These are phyloP conservation scores for Lachancea sp. DNA, from an alignment of 805 yeast species.

Conservation along the genomic window DNA sequence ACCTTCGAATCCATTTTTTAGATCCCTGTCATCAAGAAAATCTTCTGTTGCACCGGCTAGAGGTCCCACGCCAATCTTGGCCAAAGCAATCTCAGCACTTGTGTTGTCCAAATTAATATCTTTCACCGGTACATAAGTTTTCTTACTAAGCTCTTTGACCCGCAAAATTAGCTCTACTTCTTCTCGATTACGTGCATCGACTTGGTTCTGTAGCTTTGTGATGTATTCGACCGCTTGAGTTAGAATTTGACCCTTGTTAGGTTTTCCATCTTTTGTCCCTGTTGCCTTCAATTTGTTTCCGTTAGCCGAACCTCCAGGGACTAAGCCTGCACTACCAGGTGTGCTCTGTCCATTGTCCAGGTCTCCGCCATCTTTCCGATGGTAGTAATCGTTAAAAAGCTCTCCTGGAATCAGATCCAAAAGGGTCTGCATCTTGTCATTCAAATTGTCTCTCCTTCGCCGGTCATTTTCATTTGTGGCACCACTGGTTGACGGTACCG, in stretches of 20 bases:
- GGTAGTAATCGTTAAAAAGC: conserved; percentile 38
- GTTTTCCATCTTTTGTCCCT: conserved; percentile 79
- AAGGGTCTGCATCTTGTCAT: conserved; percentile 51
- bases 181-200: conserved; percentile 70
- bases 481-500: conserved; percentile 7
- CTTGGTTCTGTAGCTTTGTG: conserved; percentile 56
- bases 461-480: conserved; percentile 33
- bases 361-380: conserved; percentile 11
- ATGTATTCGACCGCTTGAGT: conserved; percentile 72
- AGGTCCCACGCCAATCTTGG: conserved; percentile 80
- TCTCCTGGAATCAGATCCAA: conserved; percentile 40
- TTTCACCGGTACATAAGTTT: conserved; percentile 38
- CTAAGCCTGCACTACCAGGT: conserved; percentile 1
- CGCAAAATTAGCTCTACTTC: conserved; percentile 68
- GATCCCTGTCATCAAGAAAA: background rate
- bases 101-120: conserved; percentile 50
- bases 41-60: conserved; percentile 38
- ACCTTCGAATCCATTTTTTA: background rate
- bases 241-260: conserved; percentile 76
- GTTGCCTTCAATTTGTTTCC: conserved; percentile 37
- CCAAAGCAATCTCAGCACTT: conserved; percentile 71
- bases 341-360: conserved; percentile 1
- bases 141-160: conserved; percentile 47
- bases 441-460: conserved; percentile 50
- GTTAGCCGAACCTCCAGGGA: conserved; percentile 4